Evolutionary conservation across 2,329 filamentous ascomycete species (phyloP).

Genomic region (Fusarium cicatricum): DNA sequence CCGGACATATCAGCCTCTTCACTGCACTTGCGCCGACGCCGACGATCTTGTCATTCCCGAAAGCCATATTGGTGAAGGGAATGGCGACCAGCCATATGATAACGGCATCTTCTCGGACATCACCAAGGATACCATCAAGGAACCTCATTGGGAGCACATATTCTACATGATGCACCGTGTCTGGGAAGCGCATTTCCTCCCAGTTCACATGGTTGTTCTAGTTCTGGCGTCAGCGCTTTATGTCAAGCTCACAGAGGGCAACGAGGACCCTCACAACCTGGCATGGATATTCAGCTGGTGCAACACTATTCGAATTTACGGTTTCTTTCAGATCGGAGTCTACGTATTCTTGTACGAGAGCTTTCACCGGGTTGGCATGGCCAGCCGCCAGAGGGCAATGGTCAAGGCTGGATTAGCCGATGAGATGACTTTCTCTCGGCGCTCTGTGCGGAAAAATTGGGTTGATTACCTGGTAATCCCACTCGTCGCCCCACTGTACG

Average conservation of each 20-base stretch:
- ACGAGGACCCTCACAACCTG: conserved; percentile 61
- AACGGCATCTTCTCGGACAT: conserved; percentile 65
- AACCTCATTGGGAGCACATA: conserved; percentile 63
- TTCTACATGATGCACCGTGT: conserved; percentile 70
- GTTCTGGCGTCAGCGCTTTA: conserved; percentile 70
- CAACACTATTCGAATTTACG: conserved; percentile 65
- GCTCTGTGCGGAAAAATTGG: conserved; percentile 63
- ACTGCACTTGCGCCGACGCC: conserved; percentile 55
- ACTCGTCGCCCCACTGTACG: conserved; percentile 72
- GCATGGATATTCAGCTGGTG: conserved; percentile 68
- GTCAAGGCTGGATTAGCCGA: conserved; percentile 68
- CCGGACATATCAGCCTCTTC: conserved; percentile 63
- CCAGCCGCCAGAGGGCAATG: conserved; percentile 72
- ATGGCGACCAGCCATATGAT: conserved; percentile 53
- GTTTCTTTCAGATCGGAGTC: conserved; percentile 68
- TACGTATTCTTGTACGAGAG: conserved; percentile 74
- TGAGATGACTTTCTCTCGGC: conserved; percentile 71
- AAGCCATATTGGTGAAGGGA: conserved; percentile 49
- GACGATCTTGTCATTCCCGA: conserved; percentile 59
- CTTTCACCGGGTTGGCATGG: conserved; percentile 70
- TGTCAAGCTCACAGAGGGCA: conserved; percentile 60
- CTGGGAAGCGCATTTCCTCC: conserved; percentile 79
- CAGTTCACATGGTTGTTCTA: conserved; percentile 71
- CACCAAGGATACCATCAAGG: conserved; percentile 58
- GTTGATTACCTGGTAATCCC: conserved; percentile 72